Base-by-base conservation (phyloP, 495 filamentous ascomycete species). In the Filosporella fistucella region DNA sequence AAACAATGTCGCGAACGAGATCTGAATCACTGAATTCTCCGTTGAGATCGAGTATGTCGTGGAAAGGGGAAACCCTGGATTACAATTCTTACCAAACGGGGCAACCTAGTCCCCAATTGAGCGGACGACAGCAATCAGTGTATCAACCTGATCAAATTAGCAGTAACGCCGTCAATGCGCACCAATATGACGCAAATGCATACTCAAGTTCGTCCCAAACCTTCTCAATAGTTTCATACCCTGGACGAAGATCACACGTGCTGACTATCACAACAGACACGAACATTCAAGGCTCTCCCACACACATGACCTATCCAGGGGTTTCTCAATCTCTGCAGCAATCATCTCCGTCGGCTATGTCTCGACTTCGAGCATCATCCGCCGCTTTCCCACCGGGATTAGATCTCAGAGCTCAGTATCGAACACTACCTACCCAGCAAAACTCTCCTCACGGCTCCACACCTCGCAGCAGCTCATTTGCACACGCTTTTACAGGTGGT, bases 11-110 rank as follows among this genome's bases (percentile, higher is more conserved):
- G n/a, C 66, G 79, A 46, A 76, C 76, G 13, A 66, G 78, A 45
- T 73, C 74, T 13, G 79, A 83, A 44, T 76, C 70, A 36, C 56
- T 80, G 21, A 76, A 79, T 47, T 78, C 77, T 12, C 79, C 79
- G 1, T 60, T 81, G 36, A 70, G 77, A 44, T 70, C 78, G 38
- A 80, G 75, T 53, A 78, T 78, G 66, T 76, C 77, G 12, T 83
- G 80, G 74, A 80, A 80, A 57, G 76, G 71, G 16, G 74, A 77
- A 50, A 68, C 76, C 0, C 68, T 80, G 33, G 77, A 81, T 39
- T 80, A 80, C 54, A 56, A 49, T 20, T 63, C 63, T 36, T 70
- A 70, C 49, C 67, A 69, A 56, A 47, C 50, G 12, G 63, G 65
- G 12, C 63, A 61, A 32, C 56, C 61, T 14, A 76, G 71, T 45